Evolutionary conservation across 2,329 filamentous ascomycete genomes (phyloP).

Genomic region (Clarireedia homoeocarpa): DNA sequence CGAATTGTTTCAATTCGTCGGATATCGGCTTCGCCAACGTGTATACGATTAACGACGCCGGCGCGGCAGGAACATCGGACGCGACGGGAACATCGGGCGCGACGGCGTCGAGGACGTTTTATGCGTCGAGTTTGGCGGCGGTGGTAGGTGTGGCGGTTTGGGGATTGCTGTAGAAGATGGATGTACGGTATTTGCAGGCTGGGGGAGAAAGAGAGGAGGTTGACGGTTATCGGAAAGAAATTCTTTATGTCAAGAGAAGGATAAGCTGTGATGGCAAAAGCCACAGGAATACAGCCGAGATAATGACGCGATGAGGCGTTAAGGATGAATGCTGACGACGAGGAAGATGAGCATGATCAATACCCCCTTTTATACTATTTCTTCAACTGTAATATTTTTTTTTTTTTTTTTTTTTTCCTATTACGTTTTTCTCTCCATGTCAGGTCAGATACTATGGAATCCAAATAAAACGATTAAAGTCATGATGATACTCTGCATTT

Average conservation of each 20-base stretch:
- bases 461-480: no score
- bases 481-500: no score
- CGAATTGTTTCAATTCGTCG: constrained; percentile 77
- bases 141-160: neutral
- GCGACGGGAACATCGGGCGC: constrained; percentile 3
- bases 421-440: no score
- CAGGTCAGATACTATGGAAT: no score
- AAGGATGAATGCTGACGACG: no score
- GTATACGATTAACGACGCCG: constrained; percentile 51
- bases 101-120: neutral
- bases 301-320: no score
- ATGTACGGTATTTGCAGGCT: neutral
- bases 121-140: neutral
- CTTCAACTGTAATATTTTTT: neutral
- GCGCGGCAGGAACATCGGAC: constrained; percentile 3
- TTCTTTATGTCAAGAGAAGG: no score
- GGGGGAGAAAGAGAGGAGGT: no score
- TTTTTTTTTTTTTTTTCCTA: neutral
- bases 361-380: no score
- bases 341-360: no score
- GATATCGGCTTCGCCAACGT: constrained; percentile 36
- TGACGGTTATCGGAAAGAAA: neutral
- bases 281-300: no score
- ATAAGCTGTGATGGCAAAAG: no score
- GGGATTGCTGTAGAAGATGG: neutral